These are phyloP conservation scores for Stachybotrys elegans DNA, from an alignment of 2,329 filamentous ascomycete species.

Conservation along the genomic window DNA sequence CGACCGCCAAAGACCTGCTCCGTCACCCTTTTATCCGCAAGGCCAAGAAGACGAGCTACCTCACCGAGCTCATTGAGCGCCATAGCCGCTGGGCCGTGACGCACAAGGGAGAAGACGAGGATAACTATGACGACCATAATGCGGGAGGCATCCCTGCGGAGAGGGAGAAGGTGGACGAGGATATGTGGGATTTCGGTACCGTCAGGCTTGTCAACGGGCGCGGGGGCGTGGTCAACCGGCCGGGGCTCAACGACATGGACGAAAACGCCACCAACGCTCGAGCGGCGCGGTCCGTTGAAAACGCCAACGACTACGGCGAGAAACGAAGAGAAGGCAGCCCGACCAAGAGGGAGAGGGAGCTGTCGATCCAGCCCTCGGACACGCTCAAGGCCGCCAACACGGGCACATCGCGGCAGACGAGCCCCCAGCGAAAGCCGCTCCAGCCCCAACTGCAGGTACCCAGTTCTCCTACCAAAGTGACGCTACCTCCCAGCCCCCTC, in stretches of 20 bases:
- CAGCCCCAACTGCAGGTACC: conserved; percentile 21
- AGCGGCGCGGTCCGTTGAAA: conserved; percentile 47
- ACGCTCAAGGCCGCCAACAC: conserved; percentile 49
- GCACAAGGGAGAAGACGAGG: conserved; percentile 67
- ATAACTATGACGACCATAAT: conserved; percentile 51
- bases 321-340: conserved; percentile 45
- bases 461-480: conserved; percentile 53
- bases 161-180: conserved; percentile 62
- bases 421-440: conserved; percentile 55
- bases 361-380: conserved; percentile 39
- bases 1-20: conserved; percentile 79
- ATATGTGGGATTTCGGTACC: conserved; percentile 98
- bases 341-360: conserved; percentile 42
- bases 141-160: conserved; percentile 43
- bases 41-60: conserved; percentile 92
- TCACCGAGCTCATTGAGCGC: conserved; percentile 92
- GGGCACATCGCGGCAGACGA: conserved; percentile 50
- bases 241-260: conserved; percentile 66
- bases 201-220: conserved; percentile 73
- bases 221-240: conserved; percentile 49
- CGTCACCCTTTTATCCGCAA: conserved; percentile 86
- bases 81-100: conserved; percentile 82
- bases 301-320: conserved; percentile 46
- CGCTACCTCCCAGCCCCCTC: conserved; percentile 45
- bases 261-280: conserved; percentile 77